Evolutionary conservation across 2,329 filamentous ascomycete genomes (phyloP).

Genomic region (Sclerotinia glacialis): DNA sequence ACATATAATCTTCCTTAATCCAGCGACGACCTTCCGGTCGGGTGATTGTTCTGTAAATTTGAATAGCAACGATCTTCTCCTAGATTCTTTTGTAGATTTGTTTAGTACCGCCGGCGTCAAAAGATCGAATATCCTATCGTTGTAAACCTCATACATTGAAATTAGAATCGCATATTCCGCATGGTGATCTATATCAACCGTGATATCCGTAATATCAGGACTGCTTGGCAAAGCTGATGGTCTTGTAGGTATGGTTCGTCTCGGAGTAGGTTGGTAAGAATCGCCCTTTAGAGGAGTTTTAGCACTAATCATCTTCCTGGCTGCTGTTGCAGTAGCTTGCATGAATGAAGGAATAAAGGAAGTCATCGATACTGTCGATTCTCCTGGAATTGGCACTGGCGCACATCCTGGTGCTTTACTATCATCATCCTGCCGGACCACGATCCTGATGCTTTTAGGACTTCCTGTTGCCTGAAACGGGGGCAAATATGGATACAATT

Average conservation of each 20-base stretch:
- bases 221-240: constrained; percentile 68
- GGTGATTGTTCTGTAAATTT: constrained; percentile 85
- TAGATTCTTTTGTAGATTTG: constrained; percentile 63
- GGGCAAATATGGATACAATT: constrained; percentile 29
- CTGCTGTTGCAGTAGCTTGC: constrained; percentile 36
- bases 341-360: constrained; percentile 36
- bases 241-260: constrained; percentile 61
- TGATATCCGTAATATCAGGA: constrained; percentile 71
- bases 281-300: constrained; percentile 51
- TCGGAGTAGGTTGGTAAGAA: constrained; percentile 53
- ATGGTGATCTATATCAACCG: constrained; percentile 62
- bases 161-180: constrained; percentile 85
- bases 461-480: constrained; percentile 32
- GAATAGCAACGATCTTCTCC: constrained; percentile 82
- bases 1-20: constrained; percentile 86
- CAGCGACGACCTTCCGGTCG: constrained; percentile 92
- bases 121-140: constrained; percentile 95
- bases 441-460: constrained; percentile 35
- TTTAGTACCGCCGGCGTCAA: constrained; percentile 63
- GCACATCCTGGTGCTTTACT: constrained; percentile 17
- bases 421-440: constrained; percentile 27
- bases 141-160: constrained; percentile 99
- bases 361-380: constrained; percentile 24
- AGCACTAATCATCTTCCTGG: constrained; percentile 39
- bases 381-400: constrained; percentile 22